These are phyloP conservation scores for Paraglomus brasilianum DNA, from an alignment of 192 early-diverging fungal genomes.

Conservation along the genomic window DNA sequence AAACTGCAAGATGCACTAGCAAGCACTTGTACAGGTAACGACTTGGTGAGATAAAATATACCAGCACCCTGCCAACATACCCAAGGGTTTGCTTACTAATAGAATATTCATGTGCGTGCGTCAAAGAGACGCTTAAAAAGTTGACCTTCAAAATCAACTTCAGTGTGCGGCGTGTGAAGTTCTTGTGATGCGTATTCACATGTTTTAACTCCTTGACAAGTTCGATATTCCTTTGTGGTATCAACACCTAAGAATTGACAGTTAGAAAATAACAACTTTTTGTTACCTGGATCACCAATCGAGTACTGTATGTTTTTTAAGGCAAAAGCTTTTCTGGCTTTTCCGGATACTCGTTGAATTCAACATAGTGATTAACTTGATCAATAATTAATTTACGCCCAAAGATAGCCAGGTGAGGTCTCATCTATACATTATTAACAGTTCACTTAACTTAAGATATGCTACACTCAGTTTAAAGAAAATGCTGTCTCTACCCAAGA, in stretches of 20 bases:
- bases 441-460: no score
- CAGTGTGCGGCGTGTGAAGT: not conserved
- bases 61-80: no score
- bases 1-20: no score
- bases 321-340: not conserved
- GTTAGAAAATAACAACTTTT: not conserved
- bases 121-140: no score
- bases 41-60: no score
- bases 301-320: constrained; percentile 6
- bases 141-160: not conserved
- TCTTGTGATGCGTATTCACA: not conserved
- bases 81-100: no score
- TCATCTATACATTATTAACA: no score
- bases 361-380: constrained; percentile 1
- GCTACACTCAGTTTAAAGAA: no score
- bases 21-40: no score
- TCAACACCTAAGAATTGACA: not conserved
- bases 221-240: not conserved
- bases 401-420: not conserved
- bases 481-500: no score
- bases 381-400: not conserved
- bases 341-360: constrained; percentile 8
- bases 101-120: no score
- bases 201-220: not conserved
- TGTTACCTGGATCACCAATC: not conserved